Base-by-base conservation (phyloP, 108 stramenopile species). In the Mediolabrus comicus region DNA sequence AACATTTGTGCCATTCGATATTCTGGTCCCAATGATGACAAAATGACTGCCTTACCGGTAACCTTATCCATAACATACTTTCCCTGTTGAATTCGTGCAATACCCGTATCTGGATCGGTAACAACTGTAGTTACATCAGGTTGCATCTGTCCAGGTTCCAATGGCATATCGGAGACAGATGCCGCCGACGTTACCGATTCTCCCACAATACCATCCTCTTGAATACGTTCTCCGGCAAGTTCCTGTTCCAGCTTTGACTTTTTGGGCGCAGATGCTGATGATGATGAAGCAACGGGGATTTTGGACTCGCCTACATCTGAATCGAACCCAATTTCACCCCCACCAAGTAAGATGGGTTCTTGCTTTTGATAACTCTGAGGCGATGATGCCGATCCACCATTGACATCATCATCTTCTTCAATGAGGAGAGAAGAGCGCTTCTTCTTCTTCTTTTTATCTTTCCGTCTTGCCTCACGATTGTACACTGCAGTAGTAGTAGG, bases 1-100 rank as follows among this genome's bases (percentile, higher is more conserved):
- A 90, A 87, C 87, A 94, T 88, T 82, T 94, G 90, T 35, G 92
- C 92, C 31, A 94, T 53, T 52, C 90, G 77, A 53, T 85, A 89
- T 28, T 87, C 86, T n/a, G 87, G 82, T 33, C 92, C 92, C 13
- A 80, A 30, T 31, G 86, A 70, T 26, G 77, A 79, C 9, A 94
- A 67, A 29, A 85, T 71, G 27, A 94, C 90, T 0, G 90, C 85
- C 71, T 88, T 89, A 0, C 88, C 82, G 2, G 92, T 94, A 14
- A 89, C 85, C 35, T 91, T 86, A 79, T 94, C 92, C 90, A 91
- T 84, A 30, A 94, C 92, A 32, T 75, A 77, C 33, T 89, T 77
- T 14, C 92, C 92, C 77, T 94, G 90, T 41, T 74, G 72, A 32
- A 94, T 80, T 17, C 87, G 59, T 68, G 85, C 88, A 46, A 87